These are phyloP conservation scores for Lentinula raphanica DNA, from an alignment of 768 basidiomycete genomes.

Conservation along the genomic window DNA sequence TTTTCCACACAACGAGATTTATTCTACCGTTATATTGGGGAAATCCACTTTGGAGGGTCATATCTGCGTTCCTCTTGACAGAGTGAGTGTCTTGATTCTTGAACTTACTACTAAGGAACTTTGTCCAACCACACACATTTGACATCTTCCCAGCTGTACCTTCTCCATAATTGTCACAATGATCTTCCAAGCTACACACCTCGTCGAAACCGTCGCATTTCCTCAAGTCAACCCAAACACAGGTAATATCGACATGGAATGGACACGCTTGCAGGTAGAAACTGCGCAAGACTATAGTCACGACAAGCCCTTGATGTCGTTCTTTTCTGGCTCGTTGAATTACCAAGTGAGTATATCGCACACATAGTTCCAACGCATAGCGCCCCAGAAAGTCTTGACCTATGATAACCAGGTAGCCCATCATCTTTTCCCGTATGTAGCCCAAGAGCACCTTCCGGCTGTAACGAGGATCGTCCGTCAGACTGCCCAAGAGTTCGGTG, in stretches of 20 bases:
- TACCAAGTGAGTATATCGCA: neutral
- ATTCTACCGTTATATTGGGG: neutral
- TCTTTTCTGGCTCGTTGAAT: neutral
- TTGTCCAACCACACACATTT: too few relatives aligned
- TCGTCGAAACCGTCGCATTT: neutral
- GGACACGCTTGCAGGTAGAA: neutral
- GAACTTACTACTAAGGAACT: neutral
- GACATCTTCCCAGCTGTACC: neutral
- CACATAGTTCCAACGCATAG: neutral
- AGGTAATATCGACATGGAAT: neutral
- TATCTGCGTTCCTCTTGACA: neutral
- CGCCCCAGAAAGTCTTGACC: neutral
- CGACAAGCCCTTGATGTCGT: neutral
- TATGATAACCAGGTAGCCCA: neutral
- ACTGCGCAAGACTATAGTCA: conserved; percentile 1
- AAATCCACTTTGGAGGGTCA: neutral
- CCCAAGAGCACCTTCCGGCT: neutral
- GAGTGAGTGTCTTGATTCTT: neutral
- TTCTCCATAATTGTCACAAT: neutral
- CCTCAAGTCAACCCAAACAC: neutral
- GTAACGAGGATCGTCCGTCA: neutral
- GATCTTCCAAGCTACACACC: conserved; percentile 1
- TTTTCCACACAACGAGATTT: neutral
- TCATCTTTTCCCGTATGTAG: neutral
- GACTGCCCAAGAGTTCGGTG: neutral